Evolutionary conservation across 1,284 basidiomycete genomes (phyloP), one percentile per base, ranked within the genome.

Genomic region (Malassezia globosa): DNA sequence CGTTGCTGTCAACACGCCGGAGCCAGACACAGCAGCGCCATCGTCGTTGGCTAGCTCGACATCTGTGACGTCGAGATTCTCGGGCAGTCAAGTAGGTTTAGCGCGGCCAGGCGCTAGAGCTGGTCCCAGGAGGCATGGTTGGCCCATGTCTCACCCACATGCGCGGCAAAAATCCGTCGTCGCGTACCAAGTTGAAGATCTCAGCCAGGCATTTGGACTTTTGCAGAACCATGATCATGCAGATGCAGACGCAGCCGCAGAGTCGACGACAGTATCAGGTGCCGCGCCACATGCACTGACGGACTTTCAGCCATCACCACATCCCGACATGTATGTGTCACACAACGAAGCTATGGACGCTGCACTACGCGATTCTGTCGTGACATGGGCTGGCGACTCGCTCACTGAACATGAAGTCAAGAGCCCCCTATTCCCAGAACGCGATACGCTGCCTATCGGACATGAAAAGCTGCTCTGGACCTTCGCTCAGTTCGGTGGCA

Each of bases 401-500:
- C 33, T 50, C 16, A 19, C 19, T 16, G 23, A 26, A 14, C 33
- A 37, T 13, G 23, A 21, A 5, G 19, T 23, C 16, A 40, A 54
- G 11, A 59, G 57, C 37, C 56, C 61, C 2, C 55, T 63, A 35
- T 61, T 58, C 33, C 61, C 61, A 3, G 36, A 46, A 4, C 41
- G 40, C 5, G 46, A 56, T 24, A 22, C 46, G 5, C 27, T 59
- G 6, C 37, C 61, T 22, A 44, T 75, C 2, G 78, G 78, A 48
- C 77, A 77, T 7, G 83, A 87, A 58, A 74, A 84, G 10, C 78
- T 89, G n/a, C 76, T 89, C 1, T 90, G 88, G 72, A 81, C 86
- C 0, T 89, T 88, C 64, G 84, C 82, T 0, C 86, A 88, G 59
- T 76, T 89, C 22, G 75, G 79, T n/a, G 87, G 86, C 2, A 78